These are phyloP conservation scores for Biscogniauxia sp. DNA, from an alignment of 2,329 filamentous ascomycete genomes.

Conservation along the genomic window DNA sequence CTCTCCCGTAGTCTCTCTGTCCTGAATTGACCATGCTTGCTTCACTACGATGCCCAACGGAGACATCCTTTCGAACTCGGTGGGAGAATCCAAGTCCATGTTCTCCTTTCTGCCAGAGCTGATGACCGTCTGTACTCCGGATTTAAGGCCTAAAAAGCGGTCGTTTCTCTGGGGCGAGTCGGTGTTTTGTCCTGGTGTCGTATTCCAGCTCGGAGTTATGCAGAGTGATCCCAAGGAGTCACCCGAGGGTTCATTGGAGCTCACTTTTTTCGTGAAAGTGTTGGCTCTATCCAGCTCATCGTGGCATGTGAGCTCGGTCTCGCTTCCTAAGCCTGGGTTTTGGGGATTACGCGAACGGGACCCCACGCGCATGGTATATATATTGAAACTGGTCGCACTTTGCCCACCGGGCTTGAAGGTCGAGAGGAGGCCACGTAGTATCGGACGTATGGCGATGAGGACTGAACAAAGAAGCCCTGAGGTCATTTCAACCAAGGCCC, in stretches of 20 bases:
- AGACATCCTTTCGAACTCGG: background rate
- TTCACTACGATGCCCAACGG: slow-evolving; percentile 20
- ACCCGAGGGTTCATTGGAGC: background rate
- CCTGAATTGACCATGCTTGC: slow-evolving; percentile 21
- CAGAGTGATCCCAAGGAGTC: background rate
- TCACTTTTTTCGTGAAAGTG: slow-evolving; percentile 3
- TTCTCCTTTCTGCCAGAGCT: slow-evolving; percentile 19
- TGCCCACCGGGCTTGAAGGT: slow-evolving; percentile 4
- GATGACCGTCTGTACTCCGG: slow-evolving; percentile 21
- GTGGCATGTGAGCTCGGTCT: slow-evolving; percentile 20
- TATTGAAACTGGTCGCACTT: slow-evolving; percentile 4
- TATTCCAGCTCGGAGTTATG: slow-evolving; percentile 1
- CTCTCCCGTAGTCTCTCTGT: slow-evolving; percentile 6
- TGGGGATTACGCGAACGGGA: slow-evolving; percentile 11
- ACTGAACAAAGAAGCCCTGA: slow-evolving; percentile 22
- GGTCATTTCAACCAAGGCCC: slow-evolving; percentile 21
- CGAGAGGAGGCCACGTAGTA: slow-evolving; percentile 12
- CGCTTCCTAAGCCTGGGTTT: slow-evolving; percentile 12
- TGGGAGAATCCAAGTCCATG: slow-evolving; percentile 9
- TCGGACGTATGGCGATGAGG: slow-evolving; percentile 21
- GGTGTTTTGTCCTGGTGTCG: slow-evolving; percentile 1
- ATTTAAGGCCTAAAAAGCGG: slow-evolving; percentile 16
- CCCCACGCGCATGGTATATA: slow-evolving; percentile 8
- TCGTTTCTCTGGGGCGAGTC: slow-evolving; percentile 14
- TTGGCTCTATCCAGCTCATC: background rate